Evolutionary conservation across 2,329 filamentous ascomycete genomes (phyloP), one percentile per base, ranked within the genome.

Genomic region (Stenocarpella maydis): DNA sequence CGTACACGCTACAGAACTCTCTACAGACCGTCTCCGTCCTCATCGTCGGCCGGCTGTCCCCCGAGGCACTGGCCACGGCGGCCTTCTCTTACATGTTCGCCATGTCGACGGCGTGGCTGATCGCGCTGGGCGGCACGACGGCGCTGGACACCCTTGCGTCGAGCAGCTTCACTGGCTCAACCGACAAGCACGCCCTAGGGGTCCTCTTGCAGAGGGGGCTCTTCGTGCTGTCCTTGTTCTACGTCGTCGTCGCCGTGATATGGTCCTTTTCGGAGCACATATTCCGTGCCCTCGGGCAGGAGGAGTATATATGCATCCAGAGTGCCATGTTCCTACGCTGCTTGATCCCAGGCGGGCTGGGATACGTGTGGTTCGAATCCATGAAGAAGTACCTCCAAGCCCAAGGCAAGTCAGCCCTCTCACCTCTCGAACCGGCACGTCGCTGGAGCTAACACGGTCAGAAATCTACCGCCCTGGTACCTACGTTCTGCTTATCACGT

Each of bases 31-130:
- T 92, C 1, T 96, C 93, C 0, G 92, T 97, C 5, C 82, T 97
- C 54, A 90, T 97, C 45, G 93, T 93, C 3, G 94, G 94, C 12
- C 89, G 92, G 3, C 82, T 94, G 0, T 95, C 92, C 0, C 91
- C 94, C 1, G 91, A 96, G 78, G 90, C 93, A 1, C 82, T 97
- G 8, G 92, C 94, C 0, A 92, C 91, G 0, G 91, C 93, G 1
- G 93, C 94, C 0, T 97, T 97, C 76, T 92, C 92, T 2, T 95
- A 96, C 82, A 97, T 97, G 94, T 97, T 97, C 74, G 94, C 94
- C 67, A 94, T 95, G 92, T 90, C 92, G 26, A 94, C 93, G 0
- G 94, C 90, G 0, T 97, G 94, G 93, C 86, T 97, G 45, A 92
- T 97, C 70, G 94, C 91, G 0, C 86, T 97, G 4, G 94, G 94